These are phyloP conservation scores for Talinum fruticosum DNA, from an alignment of 148 eudicot species.

Conservation along the genomic window DNA sequence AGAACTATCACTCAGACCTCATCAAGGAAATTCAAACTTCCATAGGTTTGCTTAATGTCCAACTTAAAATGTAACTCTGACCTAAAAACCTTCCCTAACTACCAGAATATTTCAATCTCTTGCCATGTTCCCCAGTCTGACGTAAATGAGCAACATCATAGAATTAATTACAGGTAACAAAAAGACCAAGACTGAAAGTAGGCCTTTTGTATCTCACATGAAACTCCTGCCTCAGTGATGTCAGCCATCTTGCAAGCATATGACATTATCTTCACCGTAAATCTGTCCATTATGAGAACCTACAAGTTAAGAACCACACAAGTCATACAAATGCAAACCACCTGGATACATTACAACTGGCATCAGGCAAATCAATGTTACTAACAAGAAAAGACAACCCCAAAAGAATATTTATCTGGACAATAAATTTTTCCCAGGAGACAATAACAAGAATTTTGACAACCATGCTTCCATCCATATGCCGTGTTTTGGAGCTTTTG, in stretches of 20 bases:
- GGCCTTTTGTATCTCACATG: constrained; percentile 66
- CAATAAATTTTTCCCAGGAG: background rate
- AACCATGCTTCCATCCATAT: too few relatives aligned
- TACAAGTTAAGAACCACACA: constrained; percentile 33
- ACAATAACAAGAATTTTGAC: too few relatives aligned
- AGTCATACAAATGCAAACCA: constrained; percentile 14
- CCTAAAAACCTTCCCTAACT: too few relatives aligned
- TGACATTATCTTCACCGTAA: constrained; percentile 85
- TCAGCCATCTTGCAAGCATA: constrained; percentile 96
- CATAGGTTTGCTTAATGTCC: background rate
- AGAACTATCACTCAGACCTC: too few relatives aligned
- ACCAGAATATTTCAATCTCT: background rate
- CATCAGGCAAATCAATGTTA: background rate
- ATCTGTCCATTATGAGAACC: constrained; percentile 97
- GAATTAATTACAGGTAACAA: background rate
- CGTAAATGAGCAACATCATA: background rate
- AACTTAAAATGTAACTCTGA: background rate
- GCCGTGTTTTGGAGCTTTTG: too few relatives aligned
- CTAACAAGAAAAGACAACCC: constrained; percentile 3
- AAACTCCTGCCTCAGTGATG: constrained; percentile 92
- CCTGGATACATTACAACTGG: background rate
- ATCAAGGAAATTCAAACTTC: background rate
- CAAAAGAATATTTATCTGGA: background rate
- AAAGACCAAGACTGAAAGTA: constrained; percentile 1
- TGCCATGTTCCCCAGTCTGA: background rate